Base-by-base conservation (phyloP, 371 early-diverging fungal genomes). In the Haplosporangium sp. region DNA sequence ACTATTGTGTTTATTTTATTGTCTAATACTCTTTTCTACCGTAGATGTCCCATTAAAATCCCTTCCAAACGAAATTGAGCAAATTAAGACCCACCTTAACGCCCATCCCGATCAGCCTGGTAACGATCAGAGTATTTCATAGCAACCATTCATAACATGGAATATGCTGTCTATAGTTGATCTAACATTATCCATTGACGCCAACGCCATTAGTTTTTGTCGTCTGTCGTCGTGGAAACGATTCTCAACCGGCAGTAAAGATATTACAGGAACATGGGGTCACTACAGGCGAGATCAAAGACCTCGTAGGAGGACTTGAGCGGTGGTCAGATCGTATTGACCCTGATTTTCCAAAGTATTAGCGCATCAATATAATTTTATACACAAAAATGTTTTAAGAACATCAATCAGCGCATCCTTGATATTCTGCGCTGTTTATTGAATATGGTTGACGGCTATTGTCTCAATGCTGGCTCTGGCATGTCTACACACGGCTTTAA, bases 191-290 rank as follows among this genome's bases (percentile, higher is more conserved):
- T 20, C 13, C n/a, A n/a, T 13, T 23, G 20, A 36, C 45, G 13
- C 45, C 47, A 11, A 45, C 16, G 46, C 50, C 47, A 70, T 18
- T 11, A 18, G 42, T 21, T 69, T 61, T 38, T 68, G 36, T 94
- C 0, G 74, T 98, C n/a, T 98, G 99, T 74, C 91, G 98, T 46
- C 82, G 92, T 38, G 98, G 99, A 10, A 96, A 97, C 74, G 91
- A 95, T 73, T 95, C 95, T 10, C 96, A 97, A 77, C 81, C 91
- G 41, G 98, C 98, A 2, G 95, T 81, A 91, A 83, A 83, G 63
- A 82, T 87, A 57, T 80, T 94, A 56, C 82, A 87, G 66, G 79
- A 88, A 45, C 69, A 80, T 64, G 89, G 90, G 5, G 81, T 90
- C 21, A 64, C 76, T 1, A 53, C 74, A 14, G 74, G 80, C 11